Base-by-base conservation (phyloP, 164 flowering plant genomes). In the Nymphaea colorata region DNA sequence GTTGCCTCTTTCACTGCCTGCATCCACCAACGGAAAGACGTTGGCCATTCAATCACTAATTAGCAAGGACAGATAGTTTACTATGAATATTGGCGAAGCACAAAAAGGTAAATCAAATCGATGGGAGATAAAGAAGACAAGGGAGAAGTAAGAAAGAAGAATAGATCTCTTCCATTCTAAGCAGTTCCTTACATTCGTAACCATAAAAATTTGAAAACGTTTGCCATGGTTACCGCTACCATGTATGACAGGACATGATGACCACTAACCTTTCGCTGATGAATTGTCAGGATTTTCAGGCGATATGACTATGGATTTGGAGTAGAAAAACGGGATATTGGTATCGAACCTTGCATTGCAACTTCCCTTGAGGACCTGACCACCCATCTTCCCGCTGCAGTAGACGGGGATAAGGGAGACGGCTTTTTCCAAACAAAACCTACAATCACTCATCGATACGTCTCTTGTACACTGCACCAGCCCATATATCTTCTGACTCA, bases 391-490 rank as follows among this genome's bases (percentile, higher is more conserved):
- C n/a, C 59, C 60, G 6, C 6, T 5, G 18, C 74, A 71, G n/a
- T 70, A 72, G 0, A 1, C 44, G 4, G 53, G 43, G 6, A 72
- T 57, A 5, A 2, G 4, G 4, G 3, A 2, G 6, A 67, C 62
- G 5, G 51, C 4, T 5, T 8, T 1, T 36, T 45, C 10, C 62
- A 72, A 42, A 42, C 74, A 72, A 0, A 2, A 5, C 41, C 3
- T 6, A 60, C 74, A 72, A 3, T 63, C 44, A 7, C 3, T 2
- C 0, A 4, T 16, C 5, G 63, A 55, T 51, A 72, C 15, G 44
- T 72, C 70, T 57, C 67, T 43, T 5, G 67, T 55, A 44, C 74
- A 72, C 67, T 67, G 70, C 7, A 43, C 53, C 64, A 72, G 3
- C 6, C 74, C 74, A 59, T 72, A 64, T 11, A 72, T n/a, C 0